Percentiles rank a stretch among this genome's conserved stretches.
Evolutionary conservation across 1,139 yeast genomes (phyloP).

Genomic region (Ogataea hybrid): DNA sequence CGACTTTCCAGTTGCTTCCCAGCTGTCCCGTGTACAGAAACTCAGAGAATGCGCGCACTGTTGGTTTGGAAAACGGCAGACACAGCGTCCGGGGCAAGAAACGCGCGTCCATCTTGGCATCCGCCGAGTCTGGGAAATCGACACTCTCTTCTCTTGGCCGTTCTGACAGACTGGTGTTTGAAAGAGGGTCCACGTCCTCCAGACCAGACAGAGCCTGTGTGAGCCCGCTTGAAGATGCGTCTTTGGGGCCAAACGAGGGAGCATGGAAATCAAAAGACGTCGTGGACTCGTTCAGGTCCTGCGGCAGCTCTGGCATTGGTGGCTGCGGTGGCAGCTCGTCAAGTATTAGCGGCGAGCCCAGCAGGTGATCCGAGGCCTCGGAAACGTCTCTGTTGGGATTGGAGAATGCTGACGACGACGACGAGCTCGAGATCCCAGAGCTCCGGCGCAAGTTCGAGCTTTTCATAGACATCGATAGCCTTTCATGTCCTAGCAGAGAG

Average conservation of each 20-base stretch:
- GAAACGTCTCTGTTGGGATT: background rate
- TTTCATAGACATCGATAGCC: constrained; percentile 7
- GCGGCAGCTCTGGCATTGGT: constrained; percentile 42
- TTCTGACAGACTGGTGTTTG: background rate
- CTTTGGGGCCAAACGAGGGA: background rate
- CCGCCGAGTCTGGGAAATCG: constrained; percentile 13
- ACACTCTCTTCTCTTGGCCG: constrained; percentile 7
- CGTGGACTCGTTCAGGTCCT: background rate
- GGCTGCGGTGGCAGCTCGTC: constrained; percentile 51
- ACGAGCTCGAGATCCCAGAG: constrained; percentile 18
- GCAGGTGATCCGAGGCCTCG: background rate
- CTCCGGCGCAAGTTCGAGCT: constrained; percentile 24
- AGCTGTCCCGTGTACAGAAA: constrained; percentile 77
- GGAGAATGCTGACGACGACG: constrained; percentile 18
- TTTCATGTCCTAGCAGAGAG: constrained; percentile 3
- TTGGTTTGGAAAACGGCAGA: constrained; percentile 60
- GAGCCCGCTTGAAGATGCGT: background rate
- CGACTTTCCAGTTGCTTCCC: constrained; percentile 66
- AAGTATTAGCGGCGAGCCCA: constrained; percentile 20
- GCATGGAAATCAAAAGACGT: background rate
- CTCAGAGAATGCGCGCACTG: constrained; percentile 66
- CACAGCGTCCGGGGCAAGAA: constrained; percentile 64
- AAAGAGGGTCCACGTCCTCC: constrained; percentile 6
- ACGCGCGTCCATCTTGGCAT: constrained; percentile 16
- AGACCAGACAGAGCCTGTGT: constrained; percentile 1